phyloP scores from a whole-genome alignment of 176 grass and related monocot species.

The Raddia guianensis region DNA sequence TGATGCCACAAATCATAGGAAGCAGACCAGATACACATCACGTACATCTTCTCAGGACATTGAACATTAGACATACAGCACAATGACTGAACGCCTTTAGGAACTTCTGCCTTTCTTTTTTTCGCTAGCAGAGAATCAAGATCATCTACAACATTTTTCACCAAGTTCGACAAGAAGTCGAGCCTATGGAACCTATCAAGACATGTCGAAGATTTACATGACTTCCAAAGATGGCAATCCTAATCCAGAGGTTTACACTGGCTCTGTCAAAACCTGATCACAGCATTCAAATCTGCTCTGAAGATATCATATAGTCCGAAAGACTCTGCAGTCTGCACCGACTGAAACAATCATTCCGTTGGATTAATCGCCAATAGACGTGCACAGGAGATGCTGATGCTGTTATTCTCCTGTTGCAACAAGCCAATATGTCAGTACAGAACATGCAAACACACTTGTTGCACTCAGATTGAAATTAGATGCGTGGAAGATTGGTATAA shows the following conservation, averaged over 20 bases:
- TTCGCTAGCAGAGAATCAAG: background rate
- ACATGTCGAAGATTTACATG: conserved; percentile 26
- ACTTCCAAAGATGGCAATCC: background rate
- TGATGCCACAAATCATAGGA: background rate
- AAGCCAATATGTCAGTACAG: background rate
- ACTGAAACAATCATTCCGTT: background rate
- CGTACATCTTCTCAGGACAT: conserved; percentile 1
- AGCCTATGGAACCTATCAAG: background rate
- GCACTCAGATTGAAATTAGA: background rate
- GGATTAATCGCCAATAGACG: background rate
- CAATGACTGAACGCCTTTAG: background rate
- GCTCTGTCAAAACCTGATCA: background rate
- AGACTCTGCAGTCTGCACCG: background rate
- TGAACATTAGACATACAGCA: conserved; percentile 13
- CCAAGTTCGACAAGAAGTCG: conserved; percentile 14
- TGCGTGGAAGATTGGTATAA: background rate
- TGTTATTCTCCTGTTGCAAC: background rate
- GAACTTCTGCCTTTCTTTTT: background rate
- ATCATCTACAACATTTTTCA: conserved; percentile 26
- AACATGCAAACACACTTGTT: background rate
- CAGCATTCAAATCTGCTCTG: background rate
- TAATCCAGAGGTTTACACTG: background rate
- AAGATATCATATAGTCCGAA: background rate
- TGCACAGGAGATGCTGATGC: background rate
- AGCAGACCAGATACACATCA: background rate